phyloP scores from a whole-genome alignment of 768 basidiomycete genomes.

The Agrocybe chaxingu region DNA sequence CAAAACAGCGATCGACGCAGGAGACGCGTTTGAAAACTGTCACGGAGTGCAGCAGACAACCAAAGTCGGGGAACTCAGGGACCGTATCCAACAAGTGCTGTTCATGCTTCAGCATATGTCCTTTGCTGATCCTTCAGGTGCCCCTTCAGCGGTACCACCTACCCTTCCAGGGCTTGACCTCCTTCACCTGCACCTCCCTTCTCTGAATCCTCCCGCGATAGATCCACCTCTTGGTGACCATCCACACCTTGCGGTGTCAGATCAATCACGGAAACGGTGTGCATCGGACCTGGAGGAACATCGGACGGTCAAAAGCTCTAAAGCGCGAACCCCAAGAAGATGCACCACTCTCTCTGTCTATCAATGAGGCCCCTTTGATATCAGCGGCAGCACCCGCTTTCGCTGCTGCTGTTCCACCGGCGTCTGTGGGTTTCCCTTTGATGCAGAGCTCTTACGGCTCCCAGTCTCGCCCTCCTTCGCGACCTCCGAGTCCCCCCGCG shows the following conservation, averaged over 20 bases:
- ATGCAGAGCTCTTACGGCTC: slow-evolving; percentile 15
- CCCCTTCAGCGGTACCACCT: slow-evolving; percentile 5
- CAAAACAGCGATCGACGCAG: slow-evolving; percentile 56
- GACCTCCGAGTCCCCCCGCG: slow-evolving; percentile 33
- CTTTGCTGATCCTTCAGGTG: slow-evolving; percentile 14
- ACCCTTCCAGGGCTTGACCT: slow-evolving; percentile 9
- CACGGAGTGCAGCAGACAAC: slow-evolving; percentile 44
- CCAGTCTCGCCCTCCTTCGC: slow-evolving; percentile 36
- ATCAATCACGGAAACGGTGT: slow-evolving; percentile 41
- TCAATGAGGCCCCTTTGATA: slow-evolving; percentile 17
- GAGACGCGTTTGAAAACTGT: slow-evolving; percentile 43
- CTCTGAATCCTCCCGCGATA: slow-evolving; percentile 6
- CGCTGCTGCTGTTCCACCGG: not conserved
- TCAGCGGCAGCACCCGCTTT: slow-evolving; percentile 8
- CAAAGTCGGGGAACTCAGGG: slow-evolving; percentile 54
- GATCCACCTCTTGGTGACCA: slow-evolving; percentile 23
- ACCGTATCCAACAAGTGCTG: slow-evolving; percentile 49
- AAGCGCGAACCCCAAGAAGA: slow-evolving; percentile 50
- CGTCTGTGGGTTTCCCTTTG: slow-evolving; percentile 12
- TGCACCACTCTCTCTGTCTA: slow-evolving; percentile 25
- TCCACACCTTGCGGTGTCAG: slow-evolving; percentile 24
- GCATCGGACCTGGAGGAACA: slow-evolving; percentile 41
- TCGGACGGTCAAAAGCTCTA: slow-evolving; percentile 41
- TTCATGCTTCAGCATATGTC: slow-evolving; percentile 49
- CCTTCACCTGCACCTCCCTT: slow-evolving; percentile 9